A percentile compares a stretch with the other conserved stretches of the same genome.
These are phyloP conservation scores for Gnetum montanum DNA, from an alignment of 75 land plant species.

Conservation along the genomic window DNA sequence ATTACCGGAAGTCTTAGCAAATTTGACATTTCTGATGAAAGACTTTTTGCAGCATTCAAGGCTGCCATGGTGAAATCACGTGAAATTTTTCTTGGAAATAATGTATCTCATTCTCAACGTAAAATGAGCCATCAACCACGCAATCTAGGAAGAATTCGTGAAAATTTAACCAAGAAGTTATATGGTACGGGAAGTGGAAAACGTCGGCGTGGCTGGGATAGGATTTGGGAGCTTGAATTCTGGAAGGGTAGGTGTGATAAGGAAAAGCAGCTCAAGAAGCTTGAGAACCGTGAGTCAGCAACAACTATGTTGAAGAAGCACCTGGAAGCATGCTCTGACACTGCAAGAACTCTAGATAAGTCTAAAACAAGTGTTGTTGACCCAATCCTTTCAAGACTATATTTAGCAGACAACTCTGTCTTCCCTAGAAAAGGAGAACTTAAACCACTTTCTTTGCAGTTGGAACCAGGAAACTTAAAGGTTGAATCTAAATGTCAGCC, in stretches of 20 bases:
- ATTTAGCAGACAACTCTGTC: constrained; percentile 87
- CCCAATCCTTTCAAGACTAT: constrained; percentile 76
- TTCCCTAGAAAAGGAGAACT: constrained; percentile 78
- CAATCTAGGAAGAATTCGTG: constrained; percentile 58
- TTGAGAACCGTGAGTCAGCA: constrained; percentile 48
- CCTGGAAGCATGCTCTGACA: constrained; percentile 9
- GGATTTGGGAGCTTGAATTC: constrained; percentile 89
- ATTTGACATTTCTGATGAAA: constrained; percentile 46
- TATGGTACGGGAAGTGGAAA: constrained; percentile 67
- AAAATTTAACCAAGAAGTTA: constrained; percentile 78
- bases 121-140: constrained; percentile 25
- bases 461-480: constrained; percentile 3
- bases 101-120: constrained; percentile 9
- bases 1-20: constrained; percentile 30
- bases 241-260: constrained; percentile 66
- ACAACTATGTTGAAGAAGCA: constrained; percentile 30
- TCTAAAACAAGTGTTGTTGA: constrained; percentile 18
- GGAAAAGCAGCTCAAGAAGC: constrained; percentile 35
- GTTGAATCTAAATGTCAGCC: not conserved
- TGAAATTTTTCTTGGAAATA: constrained; percentile 6
- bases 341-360: constrained; percentile 5
- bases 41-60: constrained; percentile 80
- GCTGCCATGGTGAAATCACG: constrained; percentile 41
- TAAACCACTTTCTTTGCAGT: constrained; percentile 44
- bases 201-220: constrained; percentile 63